These are phyloP conservation scores for Penicillium capsulatum DNA, from an alignment of 2,329 filamentous ascomycete genomes.

Conservation along the genomic window DNA sequence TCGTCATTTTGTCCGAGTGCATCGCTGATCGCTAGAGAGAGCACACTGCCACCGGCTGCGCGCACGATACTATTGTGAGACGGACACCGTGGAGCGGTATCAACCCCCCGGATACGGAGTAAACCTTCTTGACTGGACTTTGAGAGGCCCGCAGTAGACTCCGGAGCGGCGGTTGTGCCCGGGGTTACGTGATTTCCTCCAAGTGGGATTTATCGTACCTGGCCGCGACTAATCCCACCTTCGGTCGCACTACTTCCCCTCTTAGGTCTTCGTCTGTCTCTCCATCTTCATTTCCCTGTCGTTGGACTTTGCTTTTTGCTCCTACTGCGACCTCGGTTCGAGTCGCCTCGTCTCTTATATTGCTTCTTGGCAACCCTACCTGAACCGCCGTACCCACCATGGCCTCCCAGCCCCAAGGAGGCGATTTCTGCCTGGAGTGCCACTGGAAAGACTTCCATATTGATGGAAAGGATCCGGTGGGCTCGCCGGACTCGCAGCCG, in stretches of 20 bases:
- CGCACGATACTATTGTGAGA: conserved; percentile 16
- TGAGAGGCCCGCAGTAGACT: not conserved
- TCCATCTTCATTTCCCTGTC: not conserved
- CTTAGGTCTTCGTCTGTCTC: not conserved
- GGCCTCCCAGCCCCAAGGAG: conserved; percentile 29
- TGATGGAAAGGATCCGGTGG: conserved; percentile 27
- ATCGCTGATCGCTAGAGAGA: conserved; percentile 9
- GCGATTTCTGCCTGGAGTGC: conserved; percentile 41
- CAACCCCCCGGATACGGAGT: not conserved
- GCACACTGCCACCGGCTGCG: conserved; percentile 3
- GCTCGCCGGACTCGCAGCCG: conserved; percentile 18
- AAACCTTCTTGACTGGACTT: not conserved
- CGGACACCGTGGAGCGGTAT: conserved; percentile 4
- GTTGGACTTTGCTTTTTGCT: not conserved
- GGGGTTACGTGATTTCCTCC: conserved; percentile 5
- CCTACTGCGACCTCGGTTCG: conserved; percentile 1
- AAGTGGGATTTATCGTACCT: conserved; percentile 6
- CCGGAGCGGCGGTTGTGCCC: conserved; percentile 2
- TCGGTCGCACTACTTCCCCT: conserved; percentile 2
- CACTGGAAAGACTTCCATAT: conserved; percentile 40
- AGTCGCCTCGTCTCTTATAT: not conserved
- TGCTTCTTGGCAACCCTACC: not conserved
- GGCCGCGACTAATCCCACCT: conserved; percentile 4
- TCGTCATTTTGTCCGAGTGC: conserved; percentile 20
- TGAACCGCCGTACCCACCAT: conserved; percentile 21